Evolutionary conservation across 352 stramenopile genomes (phyloP).

Genomic region (Phytophthora syringae): DNA sequence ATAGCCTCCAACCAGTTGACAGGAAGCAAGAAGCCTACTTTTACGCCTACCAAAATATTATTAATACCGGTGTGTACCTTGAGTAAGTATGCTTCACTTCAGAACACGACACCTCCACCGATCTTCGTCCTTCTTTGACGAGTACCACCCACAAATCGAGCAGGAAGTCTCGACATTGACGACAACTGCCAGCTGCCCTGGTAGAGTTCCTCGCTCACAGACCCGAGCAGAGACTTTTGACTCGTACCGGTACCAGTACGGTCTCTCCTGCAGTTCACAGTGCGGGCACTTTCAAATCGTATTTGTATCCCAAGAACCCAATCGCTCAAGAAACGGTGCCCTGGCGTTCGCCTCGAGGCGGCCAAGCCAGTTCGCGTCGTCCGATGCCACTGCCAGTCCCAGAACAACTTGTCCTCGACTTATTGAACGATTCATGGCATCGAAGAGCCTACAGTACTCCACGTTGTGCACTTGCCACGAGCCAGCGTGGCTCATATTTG

Average conservation of each 20-base stretch:
- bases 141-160: slow-evolving; percentile 23
- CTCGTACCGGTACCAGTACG: no score
- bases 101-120: slow-evolving; percentile 1
- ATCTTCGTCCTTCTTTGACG: slow-evolving; percentile 30
- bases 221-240: slow-evolving; percentile 28
- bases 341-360: slow-evolving; percentile 16
- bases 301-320: slow-evolving; percentile 13
- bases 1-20: slow-evolving; percentile 16
- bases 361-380: slow-evolving; percentile 35
- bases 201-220: slow-evolving; percentile 19
- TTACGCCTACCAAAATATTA: no score
- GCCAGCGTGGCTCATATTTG: no score
- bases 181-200: slow-evolving; percentile 25
- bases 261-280: slow-evolving; percentile 20
- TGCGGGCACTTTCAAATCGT: slow-evolving; percentile 24
- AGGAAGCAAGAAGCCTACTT: slow-evolving; percentile 1
- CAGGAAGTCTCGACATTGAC: slow-evolving; percentile 24
- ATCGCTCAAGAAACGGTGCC: slow-evolving; percentile 24
- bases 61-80: no score
- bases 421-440: slow-evolving; percentile 15
- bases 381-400: slow-evolving; percentile 11
- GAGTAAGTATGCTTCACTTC: no score
- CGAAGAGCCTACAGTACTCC: slow-evolving; percentile 10
- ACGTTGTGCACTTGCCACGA: not conserved
- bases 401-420: no score